Evolutionary conservation across 2,329 filamentous ascomycete genomes (phyloP).

Genomic region (Sordariomycetes sp.): DNA sequence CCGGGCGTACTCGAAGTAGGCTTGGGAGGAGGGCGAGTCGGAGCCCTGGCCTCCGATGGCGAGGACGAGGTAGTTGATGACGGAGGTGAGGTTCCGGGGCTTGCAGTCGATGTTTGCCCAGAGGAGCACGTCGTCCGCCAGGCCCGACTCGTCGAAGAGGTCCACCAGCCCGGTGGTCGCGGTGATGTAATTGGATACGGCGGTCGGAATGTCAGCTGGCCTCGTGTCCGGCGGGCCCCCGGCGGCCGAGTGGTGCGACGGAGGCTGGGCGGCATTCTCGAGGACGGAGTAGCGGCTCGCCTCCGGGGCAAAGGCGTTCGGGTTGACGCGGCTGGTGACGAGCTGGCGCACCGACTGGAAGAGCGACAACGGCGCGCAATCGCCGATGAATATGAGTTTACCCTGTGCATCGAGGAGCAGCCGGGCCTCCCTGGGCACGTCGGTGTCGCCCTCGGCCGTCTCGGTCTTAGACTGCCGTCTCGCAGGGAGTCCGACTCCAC

Average conservation of each 20-base stretch:
- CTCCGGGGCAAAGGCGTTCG: conserved; percentile 38
- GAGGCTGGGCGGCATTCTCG: conserved; percentile 26
- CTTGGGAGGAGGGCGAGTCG: conserved; percentile 27
- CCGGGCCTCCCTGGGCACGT: conserved; percentile 41
- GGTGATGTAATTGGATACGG: conserved; percentile 24
- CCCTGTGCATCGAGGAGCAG: conserved; percentile 40
- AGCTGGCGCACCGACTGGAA: conserved; percentile 44
- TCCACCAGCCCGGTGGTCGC: conserved; percentile 35
- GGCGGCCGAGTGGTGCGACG: conserved; percentile 10
- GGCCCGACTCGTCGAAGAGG: conserved; percentile 29
- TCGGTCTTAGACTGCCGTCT: neutral
- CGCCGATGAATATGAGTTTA: conserved; percentile 44
- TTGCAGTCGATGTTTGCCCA: conserved; percentile 27
- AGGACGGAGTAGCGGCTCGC: conserved; percentile 37
- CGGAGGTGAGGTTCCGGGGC: conserved; percentile 24
- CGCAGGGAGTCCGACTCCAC: neutral
- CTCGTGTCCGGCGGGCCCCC: conserved; percentile 11
- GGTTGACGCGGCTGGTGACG: conserved; percentile 35
- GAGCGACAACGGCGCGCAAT: conserved; percentile 44
- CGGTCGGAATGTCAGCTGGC: conserved; percentile 13
- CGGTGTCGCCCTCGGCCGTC: conserved; percentile 37
- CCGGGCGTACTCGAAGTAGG: conserved; percentile 39
- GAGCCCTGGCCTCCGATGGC: conserved; percentile 35
- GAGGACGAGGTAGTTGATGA: conserved; percentile 37
- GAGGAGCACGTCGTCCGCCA: conserved; percentile 26